Base-by-base conservation (phyloP, 768 basidiomycete species). In the Mycena sanguinolenta region DNA sequence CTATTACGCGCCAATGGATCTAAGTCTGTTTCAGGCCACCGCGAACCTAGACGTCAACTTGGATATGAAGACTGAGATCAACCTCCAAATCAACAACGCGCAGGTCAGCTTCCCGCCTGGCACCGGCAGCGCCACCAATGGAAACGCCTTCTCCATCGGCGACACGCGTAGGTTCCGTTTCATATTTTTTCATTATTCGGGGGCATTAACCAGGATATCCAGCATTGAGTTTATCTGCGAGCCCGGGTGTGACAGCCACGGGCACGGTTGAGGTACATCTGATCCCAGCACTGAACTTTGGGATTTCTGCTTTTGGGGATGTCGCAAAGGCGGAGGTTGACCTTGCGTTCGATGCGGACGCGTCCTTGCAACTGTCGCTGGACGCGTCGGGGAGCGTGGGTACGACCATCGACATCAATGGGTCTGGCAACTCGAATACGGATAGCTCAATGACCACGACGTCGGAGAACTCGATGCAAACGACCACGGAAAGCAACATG, bases 201-300 rank as follows among this genome's bases (percentile, higher is more conserved):
- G 10, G 32, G 32, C 8, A 39, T 14, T 39, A 14, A 39, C 39
- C 13, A 39, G n/a, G 21, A 13, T 13, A 17, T 50, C 3, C 63
- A 84, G 85, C 83, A 17, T 72, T 88, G n/a, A 79, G 80, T 68
- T 76, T 88, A 25, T 80, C 82, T 9, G 83, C 82, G 4, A 78
- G 76, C 65, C 84, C 86, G 3, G 79, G 77, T 23, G 81, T 82
- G n/a, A 78, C 78, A 10, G 81, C 84, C 16, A 83, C 82, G 2
- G 86, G 84, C 16, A 81, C 75, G 3, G 67, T 89, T 30, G 76
- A 79, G 30, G 87, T 83, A 3, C 87, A 89, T 73, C 76, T 89
- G 39, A 87, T 86, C 65, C 89, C 88, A 0, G 77, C 78, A 42
- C 68, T 88, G 57, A 83, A 84, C 62, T 77, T 90, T 61, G 84